These are phyloP conservation scores for Arthroderma sp. DNA, from an alignment of 2,329 filamentous ascomycete genomes.

Conservation along the genomic window DNA sequence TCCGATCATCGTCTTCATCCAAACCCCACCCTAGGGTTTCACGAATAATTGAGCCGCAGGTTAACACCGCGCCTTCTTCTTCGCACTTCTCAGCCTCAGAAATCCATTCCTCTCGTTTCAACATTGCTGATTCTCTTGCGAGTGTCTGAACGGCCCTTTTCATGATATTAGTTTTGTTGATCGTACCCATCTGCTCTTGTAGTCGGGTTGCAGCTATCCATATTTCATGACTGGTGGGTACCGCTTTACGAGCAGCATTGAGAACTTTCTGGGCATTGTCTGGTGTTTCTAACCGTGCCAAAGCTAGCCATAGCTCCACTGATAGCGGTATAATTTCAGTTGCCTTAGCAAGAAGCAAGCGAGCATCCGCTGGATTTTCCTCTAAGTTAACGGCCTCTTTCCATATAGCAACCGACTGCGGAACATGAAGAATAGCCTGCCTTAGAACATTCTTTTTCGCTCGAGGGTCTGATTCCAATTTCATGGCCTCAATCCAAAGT, in stretches of 20 bases:
- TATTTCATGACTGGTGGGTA: constrained; percentile 85
- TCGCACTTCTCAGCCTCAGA: constrained; percentile 88
- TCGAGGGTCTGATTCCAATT: constrained; percentile 65
- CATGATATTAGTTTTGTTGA: constrained; percentile 77
- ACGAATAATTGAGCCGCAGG: constrained; percentile 77
- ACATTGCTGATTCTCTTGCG: constrained; percentile 85
- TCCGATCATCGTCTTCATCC: constrained; percentile 91
- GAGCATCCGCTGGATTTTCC: constrained; percentile 77
- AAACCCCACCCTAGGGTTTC: constrained; percentile 88
- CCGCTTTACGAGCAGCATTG: constrained; percentile 85
- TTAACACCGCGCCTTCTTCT: constrained; percentile 73
- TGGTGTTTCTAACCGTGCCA: constrained; percentile 76
- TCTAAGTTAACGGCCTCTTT: constrained; percentile 94
- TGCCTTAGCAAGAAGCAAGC: constrained; percentile 79
- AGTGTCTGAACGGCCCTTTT: constrained; percentile 81
- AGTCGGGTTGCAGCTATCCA: constrained; percentile 91
- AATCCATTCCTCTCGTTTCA: constrained; percentile 96
- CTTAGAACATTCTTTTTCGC: constrained; percentile 88
- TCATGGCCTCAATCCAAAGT: constrained; percentile 92
- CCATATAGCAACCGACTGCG: constrained; percentile 93
- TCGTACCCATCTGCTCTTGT: constrained; percentile 77
- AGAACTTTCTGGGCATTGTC: constrained; percentile 90
- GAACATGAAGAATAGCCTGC: constrained; percentile 81
- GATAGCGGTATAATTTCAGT: constrained; percentile 90
- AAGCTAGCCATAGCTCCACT: constrained; percentile 86